Evolutionary conservation across 2,329 filamentous ascomycete species (phyloP), one percentile per base, ranked within the genome.

Genomic region (Scytalidium lignicola): DNA sequence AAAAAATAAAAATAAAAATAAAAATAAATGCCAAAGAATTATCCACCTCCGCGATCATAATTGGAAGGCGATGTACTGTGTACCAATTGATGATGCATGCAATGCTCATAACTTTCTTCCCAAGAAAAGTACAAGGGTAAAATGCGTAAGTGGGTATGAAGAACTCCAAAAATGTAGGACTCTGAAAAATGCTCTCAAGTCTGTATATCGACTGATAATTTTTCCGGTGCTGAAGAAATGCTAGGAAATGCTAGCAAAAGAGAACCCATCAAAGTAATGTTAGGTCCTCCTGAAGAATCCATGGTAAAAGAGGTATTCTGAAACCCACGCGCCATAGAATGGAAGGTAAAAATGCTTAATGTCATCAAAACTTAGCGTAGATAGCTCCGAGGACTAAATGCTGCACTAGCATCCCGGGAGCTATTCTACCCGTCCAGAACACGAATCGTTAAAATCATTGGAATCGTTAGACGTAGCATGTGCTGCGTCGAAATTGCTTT

Each of bases 391-490:
- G 59, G 59, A 59, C 41, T 26, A 58, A 52, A 56, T 63, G 62
- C 62, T 64, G 62, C 62, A 62, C 62, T 64, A 64, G 62, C 62
- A 55, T 63, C 61, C 58, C 55, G 44, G 53, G 50, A 48, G 28
- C n/a, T 47, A 22, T 32, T 29, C 20, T 23, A 17, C 18, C 43
- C 18, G n/a, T 39, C 48, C 48, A 13, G 50, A 58, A 51, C 50
- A 44, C 21, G 50, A 47, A 52, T 58, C 48, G 48, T 58, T 43
- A 12, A 52, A 54, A 50, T 59, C 56, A 41, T 62, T 55, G 49
- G 44, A 18, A 48, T 63, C 54, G 41, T 59, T 54, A 53, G 55
- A 53, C 49, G 23, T 51, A 54, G 26, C 32, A 42, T 39, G 46
- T 39, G n/a, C 39, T 28, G 42, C 42, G 26, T 44, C 26, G 13